Evolutionary conservation across 2,329 filamentous ascomycete species (phyloP), one percentile per base, ranked within the genome.

Genomic region (Endoconidiophora polonica): DNA sequence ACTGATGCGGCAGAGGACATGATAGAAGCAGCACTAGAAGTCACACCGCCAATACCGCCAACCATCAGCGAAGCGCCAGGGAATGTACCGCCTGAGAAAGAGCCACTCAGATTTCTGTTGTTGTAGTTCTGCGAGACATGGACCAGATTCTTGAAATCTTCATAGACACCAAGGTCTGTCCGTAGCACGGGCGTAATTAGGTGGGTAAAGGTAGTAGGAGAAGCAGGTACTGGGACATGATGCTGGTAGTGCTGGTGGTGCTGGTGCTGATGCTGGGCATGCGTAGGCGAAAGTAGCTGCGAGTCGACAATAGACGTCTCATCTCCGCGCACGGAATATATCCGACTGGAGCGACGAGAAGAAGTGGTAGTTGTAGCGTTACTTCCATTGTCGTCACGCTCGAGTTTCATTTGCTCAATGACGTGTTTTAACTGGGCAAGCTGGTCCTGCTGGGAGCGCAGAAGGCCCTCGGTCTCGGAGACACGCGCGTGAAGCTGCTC

Each of bases 381-480:
- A 42, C 72, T 78, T 46, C 80, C 74, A 56, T 76, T 72, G 57
- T 93, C 83, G 56, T 91, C 84, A 54, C 73, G 74, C 57, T 86
- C 78, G 10, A 76, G 71, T 22, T 73, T 76, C 78, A 95, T 85
- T 58, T 82, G 80, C 65, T 94, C 87, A 79, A 98, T 86, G 55
- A 95, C 86, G 18, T 76, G 72, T 65, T 98, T 98, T 55, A 98
- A 76, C 63, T 96, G 85, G 2, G 83, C 74, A 2, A 98, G 71
- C 62, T 98, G 91, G 63, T 96, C 88, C 61, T 94, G 88, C 58
- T 96, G 86, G 1, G 86, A 94, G 52, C 79, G 79, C 54, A 98
- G 74, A 16, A 98, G 73, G 22, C 76, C 73, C 64, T 96, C 87
- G 0, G 85, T 90, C 61, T 98, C 90, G 51, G 78, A 78, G 48